Percentiles rank a stretch among this genome's conserved stretches.
These are phyloP conservation scores for Bruguiera sexangula DNA, from an alignment of 345 rosid genomes.

Conservation along the genomic window DNA sequence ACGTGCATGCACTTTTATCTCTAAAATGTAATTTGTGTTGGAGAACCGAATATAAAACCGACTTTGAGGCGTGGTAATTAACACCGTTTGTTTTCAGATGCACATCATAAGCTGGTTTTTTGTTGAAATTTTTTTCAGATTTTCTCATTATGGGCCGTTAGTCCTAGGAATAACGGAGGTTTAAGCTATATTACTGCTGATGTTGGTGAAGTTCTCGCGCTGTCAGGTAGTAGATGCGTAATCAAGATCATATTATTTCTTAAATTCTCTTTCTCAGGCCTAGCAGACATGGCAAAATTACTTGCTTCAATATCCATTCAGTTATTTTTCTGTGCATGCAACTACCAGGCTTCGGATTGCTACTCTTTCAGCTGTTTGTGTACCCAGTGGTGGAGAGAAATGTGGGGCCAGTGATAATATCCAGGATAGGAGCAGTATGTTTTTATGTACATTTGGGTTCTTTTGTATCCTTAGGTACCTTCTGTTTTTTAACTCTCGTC, in stretches of 20 bases:
- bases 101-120: not conserved
- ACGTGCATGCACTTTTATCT: too few relatives aligned
- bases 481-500: not conserved
- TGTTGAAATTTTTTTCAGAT: conserved; percentile 26
- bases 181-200: conserved; percentile 41
- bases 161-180: conserved; percentile 46
- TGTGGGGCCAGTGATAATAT: conserved; percentile 41
- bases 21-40: too few relatives aligned
- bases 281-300: too few relatives aligned
- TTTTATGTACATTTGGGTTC: not conserved
- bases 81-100: too few relatives aligned
- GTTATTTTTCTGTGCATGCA: not conserved
- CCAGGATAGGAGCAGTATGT: conserved; percentile 46
- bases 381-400: conserved; percentile 43
- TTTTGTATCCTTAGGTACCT: not conserved
- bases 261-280: not conserved
- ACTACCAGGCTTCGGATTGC: conserved; percentile 40
- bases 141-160: conserved; percentile 55
- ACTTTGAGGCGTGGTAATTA: too few relatives aligned
- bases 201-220: conserved; percentile 55
- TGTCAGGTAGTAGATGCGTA: conserved; percentile 36
- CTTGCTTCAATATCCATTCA: not conserved
- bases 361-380: conserved; percentile 45
- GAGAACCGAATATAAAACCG: too few relatives aligned
- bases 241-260: not conserved